Conservation (phyloP, 768 basidiomycete species). For the Mycena polygramma region DNA sequence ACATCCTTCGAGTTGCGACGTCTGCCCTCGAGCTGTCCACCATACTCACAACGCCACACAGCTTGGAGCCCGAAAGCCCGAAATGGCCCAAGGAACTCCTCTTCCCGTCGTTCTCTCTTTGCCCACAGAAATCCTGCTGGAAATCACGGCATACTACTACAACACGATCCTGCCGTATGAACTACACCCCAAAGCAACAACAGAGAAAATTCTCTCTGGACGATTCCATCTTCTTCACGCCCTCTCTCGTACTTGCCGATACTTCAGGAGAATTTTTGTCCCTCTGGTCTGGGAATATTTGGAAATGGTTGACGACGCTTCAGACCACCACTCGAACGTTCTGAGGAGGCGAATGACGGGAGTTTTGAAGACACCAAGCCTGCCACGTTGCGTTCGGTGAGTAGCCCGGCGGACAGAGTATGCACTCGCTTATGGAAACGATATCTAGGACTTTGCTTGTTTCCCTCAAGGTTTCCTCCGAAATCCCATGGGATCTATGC, state of each 20-base stretch:
- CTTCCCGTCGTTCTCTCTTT: background rate
- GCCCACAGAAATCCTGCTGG: constrained; percentile 25
- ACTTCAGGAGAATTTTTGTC: constrained; percentile 9
- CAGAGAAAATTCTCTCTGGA: constrained; percentile 11
- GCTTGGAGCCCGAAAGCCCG: no score
- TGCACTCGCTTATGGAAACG: background rate
- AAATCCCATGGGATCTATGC: constrained; percentile 9
- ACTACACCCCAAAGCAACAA: background rate
- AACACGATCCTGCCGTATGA: constrained; percentile 19
- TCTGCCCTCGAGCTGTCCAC: no score
- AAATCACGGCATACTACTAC: constrained; percentile 23
- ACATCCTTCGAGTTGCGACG: no score
- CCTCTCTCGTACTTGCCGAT: constrained; percentile 26
- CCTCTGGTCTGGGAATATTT: constrained; percentile 16
- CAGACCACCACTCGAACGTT: background rate
- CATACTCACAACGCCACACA: no score
- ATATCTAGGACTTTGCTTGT: constrained; percentile 8
- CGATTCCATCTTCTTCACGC: constrained; percentile 17
- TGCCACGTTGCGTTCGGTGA: constrained; percentile 23
- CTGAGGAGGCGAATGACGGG: constrained; percentile 21
- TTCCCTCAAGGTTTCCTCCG: constrained; percentile 1
- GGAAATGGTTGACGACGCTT: background rate
- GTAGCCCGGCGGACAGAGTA: background rate
- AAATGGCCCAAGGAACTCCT: no score
- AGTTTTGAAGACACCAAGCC: constrained; percentile 23